These are phyloP conservation scores for Paramecium octaurelia DNA, from an alignment of 73 alveolate species.

Conservation along the genomic window DNA sequence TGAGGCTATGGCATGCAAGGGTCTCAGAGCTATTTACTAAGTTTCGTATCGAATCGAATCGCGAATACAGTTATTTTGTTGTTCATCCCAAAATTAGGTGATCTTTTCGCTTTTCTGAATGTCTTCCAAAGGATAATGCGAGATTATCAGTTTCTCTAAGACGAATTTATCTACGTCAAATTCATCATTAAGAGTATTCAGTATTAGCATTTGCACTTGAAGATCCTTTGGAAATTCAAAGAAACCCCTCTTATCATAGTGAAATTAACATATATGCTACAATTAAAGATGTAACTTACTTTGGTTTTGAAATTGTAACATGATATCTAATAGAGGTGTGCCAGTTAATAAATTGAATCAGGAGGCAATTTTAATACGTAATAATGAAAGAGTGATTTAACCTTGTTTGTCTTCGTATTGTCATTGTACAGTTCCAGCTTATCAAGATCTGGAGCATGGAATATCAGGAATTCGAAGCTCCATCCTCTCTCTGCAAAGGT, in stretches of 20 bases:
- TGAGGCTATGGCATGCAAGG: slow-evolving; percentile 32
- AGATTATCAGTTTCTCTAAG: neutral
- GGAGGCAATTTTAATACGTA: slow-evolving; percentile 25
- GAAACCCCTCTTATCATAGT: neutral
- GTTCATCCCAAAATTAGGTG: slow-evolving; percentile 12
- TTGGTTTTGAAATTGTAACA: slow-evolving; percentile 10
- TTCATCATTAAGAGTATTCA: slow-evolving; percentile 6
- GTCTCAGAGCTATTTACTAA: neutral
- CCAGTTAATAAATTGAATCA: neutral
- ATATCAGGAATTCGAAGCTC: slow-evolving; percentile 9
- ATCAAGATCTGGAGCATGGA: neutral
- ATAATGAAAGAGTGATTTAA: neutral
- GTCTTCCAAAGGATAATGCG: slow-evolving; percentile 39
- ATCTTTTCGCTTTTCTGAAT: neutral
- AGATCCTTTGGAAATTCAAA: slow-evolving; percentile 38
- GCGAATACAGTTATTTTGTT: neutral
- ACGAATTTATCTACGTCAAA: slow-evolving; percentile 17
- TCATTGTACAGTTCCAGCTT: neutral
- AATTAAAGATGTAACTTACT: neutral
- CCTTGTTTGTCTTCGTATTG: neutral
- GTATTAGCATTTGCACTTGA: neutral
- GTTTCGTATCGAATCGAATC: slow-evolving; percentile 41
- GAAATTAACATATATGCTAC: neutral
- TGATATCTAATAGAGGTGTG: neutral
- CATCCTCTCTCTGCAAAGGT: slow-evolving; percentile 29